Conservation (phyloP, 192 early-diverging fungal species). For the Jimgerdemannia lactiflua region DNA sequence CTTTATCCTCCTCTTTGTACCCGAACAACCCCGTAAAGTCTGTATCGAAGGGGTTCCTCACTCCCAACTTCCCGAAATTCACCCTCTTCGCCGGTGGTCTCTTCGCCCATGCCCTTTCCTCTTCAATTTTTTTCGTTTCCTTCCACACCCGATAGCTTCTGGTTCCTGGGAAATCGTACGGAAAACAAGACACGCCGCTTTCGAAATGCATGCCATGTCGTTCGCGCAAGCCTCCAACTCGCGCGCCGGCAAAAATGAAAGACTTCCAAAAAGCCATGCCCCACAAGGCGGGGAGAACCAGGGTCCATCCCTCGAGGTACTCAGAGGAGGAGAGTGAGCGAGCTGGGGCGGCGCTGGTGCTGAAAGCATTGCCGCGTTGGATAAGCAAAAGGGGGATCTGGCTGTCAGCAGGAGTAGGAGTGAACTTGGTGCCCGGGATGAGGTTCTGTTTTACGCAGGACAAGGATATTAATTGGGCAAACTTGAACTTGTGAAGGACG, state of each 20-base stretch:
- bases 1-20: not conserved
- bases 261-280: constrained; percentile 87
- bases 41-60: constrained; percentile 68
- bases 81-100: constrained; percentile 78
- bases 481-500: too few relatives aligned
- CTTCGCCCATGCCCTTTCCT: constrained; percentile 51
- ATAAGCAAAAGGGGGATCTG: constrained; percentile 79
- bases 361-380: constrained; percentile 58
- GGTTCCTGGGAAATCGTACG: constrained; percentile 83
- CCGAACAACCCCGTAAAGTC: constrained; percentile 50
- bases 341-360: constrained; percentile 8
- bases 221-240: constrained; percentile 77
- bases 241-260: constrained; percentile 84
- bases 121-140: constrained; percentile 30
- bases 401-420: constrained; percentile 48
- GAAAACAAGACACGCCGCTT: constrained; percentile 70
- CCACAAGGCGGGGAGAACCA: constrained; percentile 80
- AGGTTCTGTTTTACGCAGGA: constrained; percentile 35
- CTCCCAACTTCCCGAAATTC: constrained; percentile 73
- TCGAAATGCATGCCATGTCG: constrained; percentile 72
- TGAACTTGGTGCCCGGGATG: constrained; percentile 70
- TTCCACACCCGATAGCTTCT: constrained; percentile 56
- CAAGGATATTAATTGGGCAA: too few relatives aligned
- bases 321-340: constrained; percentile 37
- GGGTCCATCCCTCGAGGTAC: constrained; percentile 59